Percentiles rank a stretch among this genome's conserved stretches.
Conservation (phyloP, 495 filamentous ascomycete genomes). For the Hypoxylon lenormandii region DNA sequence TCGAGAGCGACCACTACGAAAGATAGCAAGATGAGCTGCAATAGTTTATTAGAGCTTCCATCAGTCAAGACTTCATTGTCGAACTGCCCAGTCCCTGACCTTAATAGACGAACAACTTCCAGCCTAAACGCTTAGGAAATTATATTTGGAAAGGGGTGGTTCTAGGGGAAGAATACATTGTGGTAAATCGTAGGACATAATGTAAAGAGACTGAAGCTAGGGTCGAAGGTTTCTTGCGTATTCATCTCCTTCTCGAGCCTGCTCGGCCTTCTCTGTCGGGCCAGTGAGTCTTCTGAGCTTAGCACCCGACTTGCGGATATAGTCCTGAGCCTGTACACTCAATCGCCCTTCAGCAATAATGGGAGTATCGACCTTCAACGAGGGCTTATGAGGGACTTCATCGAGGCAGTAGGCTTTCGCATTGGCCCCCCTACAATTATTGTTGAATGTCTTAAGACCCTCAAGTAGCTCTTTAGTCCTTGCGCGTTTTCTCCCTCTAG, state of each 20-base stretch:
- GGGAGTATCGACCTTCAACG: background rate
- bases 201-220: too few relatives aligned
- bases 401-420: conserved; percentile 10
- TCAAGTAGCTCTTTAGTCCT: conserved; percentile 7
- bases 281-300: background rate
- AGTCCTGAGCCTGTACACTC: background rate
- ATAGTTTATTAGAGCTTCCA: background rate
- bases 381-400: background rate
- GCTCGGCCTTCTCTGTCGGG: conserved; percentile 4
- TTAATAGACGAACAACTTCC: too few relatives aligned
- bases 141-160: too few relatives aligned
- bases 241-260: background rate
- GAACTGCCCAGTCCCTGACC: too few relatives aligned
- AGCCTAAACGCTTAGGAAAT: too few relatives aligned
- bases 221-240: background rate
- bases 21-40: background rate
- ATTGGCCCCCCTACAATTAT: background rate
- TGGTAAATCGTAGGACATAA: too few relatives aligned
- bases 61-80: too few relatives aligned
- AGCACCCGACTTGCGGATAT: background rate
- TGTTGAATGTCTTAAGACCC: background rate
- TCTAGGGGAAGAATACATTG: too few relatives aligned
- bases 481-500: background rate
- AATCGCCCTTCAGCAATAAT: conserved; percentile 1
- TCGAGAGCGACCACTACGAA: conserved; percentile 18